Evolutionary conservation across 106 monocot species (phyloP).

Genomic region (Apostasia ramifera): DNA sequence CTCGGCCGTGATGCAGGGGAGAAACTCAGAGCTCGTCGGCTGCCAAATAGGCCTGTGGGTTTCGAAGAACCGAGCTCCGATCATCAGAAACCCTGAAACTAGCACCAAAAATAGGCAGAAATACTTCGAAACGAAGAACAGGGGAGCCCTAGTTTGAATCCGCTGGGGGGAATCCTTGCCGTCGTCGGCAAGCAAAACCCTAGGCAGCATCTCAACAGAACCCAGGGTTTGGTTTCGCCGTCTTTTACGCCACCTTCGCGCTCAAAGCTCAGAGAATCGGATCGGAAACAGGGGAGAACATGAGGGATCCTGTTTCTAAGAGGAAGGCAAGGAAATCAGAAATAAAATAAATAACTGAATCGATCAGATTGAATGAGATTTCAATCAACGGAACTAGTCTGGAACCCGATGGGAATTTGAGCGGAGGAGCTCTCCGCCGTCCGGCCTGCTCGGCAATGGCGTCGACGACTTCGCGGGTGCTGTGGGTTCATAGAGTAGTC

Average conservation of each 20-base stretch:
- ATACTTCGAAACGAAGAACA: background rate
- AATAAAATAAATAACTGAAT: background rate
- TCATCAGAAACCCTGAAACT: background rate
- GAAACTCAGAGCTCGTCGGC: background rate
- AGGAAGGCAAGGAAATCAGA: background rate
- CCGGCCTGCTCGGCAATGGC: too few species aligned
- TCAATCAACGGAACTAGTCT: too few species aligned
- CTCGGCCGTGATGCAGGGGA: constrained; percentile 10
- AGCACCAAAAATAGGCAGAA: background rate
- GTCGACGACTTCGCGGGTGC: too few species aligned
- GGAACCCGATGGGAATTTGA: too few species aligned
- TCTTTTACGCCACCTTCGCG: background rate
- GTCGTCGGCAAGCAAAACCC: background rate
- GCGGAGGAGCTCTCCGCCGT: too few species aligned
- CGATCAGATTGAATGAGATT: too few species aligned
- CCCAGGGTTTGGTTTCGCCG: background rate
- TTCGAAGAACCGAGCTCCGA: background rate
- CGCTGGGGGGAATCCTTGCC: constrained; percentile 2
- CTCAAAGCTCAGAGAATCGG: background rate
- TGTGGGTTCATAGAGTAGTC: too few species aligned
- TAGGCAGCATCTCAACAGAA: constrained; percentile 4
- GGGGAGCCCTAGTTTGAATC: background rate
- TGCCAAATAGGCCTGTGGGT: background rate
- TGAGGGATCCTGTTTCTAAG: background rate
- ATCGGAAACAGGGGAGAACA: background rate